Evolutionary conservation across 768 basidiomycete genomes (phyloP).

Genomic region (Mycena vitilis): DNA sequence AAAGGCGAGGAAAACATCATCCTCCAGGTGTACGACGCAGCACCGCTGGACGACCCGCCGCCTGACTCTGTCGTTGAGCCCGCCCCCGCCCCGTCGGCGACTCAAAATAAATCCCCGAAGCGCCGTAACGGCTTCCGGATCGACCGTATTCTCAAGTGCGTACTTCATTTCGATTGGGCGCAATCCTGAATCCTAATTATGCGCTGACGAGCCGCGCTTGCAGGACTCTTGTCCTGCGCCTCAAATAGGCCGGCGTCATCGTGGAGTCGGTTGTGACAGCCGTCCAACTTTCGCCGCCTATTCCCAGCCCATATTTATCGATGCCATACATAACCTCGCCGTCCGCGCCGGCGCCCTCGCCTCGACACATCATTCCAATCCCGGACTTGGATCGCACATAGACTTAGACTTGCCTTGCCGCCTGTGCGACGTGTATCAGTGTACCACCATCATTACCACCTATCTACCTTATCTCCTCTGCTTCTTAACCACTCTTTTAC

Average conservation of each 20-base stretch:
- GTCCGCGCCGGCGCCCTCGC: too few species aligned
- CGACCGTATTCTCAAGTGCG: conserved; percentile 29
- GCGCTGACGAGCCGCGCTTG: not conserved
- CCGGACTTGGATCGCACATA: too few species aligned
- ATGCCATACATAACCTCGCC: too few species aligned
- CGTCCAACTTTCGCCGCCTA: too few species aligned
- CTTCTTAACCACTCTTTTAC: too few species aligned
- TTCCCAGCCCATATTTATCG: too few species aligned
- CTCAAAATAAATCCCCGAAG: not conserved
- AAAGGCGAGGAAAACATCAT: conserved; percentile 17
- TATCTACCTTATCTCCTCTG: too few species aligned
- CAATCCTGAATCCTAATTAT: not conserved
- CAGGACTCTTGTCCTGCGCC: conserved; percentile 25
- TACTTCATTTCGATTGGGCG: not conserved
- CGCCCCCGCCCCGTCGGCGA: not conserved
- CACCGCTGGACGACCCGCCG: not conserved
- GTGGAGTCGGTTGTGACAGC: not conserved
- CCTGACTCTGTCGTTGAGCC: not conserved
- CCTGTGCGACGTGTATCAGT: too few species aligned
- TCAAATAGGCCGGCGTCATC: conserved; percentile 14
- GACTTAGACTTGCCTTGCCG: too few species aligned
- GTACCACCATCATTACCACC: too few species aligned
- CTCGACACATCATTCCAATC: too few species aligned
- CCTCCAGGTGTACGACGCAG: conserved; percentile 18
- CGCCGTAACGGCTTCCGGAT: conserved; percentile 19